Evolutionary conservation across 2,329 filamentous ascomycete genomes (phyloP).

Genomic region (Ceratocystis cubensis): DNA sequence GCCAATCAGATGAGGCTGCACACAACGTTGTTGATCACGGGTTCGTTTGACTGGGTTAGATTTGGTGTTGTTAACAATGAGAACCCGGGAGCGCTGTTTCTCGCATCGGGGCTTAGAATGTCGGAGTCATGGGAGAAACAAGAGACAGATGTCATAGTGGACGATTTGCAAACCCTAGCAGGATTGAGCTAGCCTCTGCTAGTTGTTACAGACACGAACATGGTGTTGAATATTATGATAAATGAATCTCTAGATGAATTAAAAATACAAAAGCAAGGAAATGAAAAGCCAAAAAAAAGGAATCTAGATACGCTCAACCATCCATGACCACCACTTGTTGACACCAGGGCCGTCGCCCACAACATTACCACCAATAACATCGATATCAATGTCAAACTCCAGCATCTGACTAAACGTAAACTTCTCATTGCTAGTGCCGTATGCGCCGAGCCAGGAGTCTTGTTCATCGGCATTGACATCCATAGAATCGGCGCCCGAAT

Average conservation of each 20-base stretch:
- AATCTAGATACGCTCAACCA: conserved; percentile 52
- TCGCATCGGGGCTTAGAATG: too few species aligned
- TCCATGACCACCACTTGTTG: conserved; percentile 83
- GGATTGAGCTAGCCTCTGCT: too few species aligned
- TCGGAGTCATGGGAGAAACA: too few species aligned
- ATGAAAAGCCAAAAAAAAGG: background rate
- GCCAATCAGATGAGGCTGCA: background rate
- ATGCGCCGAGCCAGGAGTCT: conserved; percentile 74
- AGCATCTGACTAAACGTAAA: conserved; percentile 75
- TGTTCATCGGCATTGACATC: conserved; percentile 54
- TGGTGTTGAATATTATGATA: background rate
- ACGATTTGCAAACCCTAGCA: too few species aligned
- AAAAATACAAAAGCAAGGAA: background rate
- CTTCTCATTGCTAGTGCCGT: conserved; percentile 47
- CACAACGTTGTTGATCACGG: conserved; percentile 1
- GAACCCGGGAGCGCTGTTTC: too few species aligned
- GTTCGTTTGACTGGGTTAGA: background rate
- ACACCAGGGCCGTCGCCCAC: conserved; percentile 54
- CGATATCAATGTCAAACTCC: conserved; percentile 68
- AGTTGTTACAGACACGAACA: background rate
- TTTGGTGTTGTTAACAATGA: too few species aligned
- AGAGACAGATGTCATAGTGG: too few species aligned
- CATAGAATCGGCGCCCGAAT: conserved; percentile 61
- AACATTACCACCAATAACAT: conserved; percentile 65
- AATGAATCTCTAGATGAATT: background rate